Evolutionary conservation across 768 basidiomycete genomes (phyloP).

Genomic region (Rhizopogon roseolus): DNA sequence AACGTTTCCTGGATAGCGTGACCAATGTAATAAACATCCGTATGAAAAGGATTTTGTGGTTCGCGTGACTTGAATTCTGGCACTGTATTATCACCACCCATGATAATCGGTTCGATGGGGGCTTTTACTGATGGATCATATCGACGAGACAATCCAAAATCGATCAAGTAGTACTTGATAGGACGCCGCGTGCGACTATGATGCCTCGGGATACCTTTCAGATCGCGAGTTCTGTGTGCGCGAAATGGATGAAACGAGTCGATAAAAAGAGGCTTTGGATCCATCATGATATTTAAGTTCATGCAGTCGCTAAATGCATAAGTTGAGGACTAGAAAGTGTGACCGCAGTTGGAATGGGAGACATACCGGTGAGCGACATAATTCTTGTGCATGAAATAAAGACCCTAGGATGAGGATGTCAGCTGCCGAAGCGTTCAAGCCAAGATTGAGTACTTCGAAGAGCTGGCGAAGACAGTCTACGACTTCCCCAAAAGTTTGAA

Average conservation of each 20-base stretch:
- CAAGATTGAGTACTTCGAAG: too few species aligned
- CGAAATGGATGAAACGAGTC: slow-evolving; percentile 2
- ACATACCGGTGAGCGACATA: slow-evolving; percentile 31
- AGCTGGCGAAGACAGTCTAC: slow-evolving; percentile 18
- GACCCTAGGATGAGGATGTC: slow-evolving; percentile 15
- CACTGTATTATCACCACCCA: slow-evolving; percentile 13
- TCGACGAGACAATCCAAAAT: slow-evolving; percentile 23
- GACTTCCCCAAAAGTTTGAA: slow-evolving; percentile 20
- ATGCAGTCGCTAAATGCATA: slow-evolving; percentile 4
- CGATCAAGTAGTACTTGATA: slow-evolving; percentile 15
- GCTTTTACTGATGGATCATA: background rate
- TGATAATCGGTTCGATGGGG: slow-evolving; percentile 10
- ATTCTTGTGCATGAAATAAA: slow-evolving; percentile 32
- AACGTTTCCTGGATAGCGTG: slow-evolving; percentile 25
- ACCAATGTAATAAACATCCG: slow-evolving; percentile 30
- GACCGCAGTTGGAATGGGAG: background rate
- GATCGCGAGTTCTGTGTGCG: background rate
- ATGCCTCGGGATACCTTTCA: slow-evolving; percentile 4
- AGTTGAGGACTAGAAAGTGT: background rate
- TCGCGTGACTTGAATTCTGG: slow-evolving; percentile 24
- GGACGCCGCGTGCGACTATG: slow-evolving; percentile 11
- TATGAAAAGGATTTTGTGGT: slow-evolving; percentile 26
- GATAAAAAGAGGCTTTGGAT: slow-evolving; percentile 6
- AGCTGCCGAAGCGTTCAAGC: background rate
- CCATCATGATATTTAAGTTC: slow-evolving; percentile 12